These are phyloP conservation scores for Paramecium sonneborni DNA, from an alignment of 73 alveolate genomes.

Conservation along the genomic window DNA sequence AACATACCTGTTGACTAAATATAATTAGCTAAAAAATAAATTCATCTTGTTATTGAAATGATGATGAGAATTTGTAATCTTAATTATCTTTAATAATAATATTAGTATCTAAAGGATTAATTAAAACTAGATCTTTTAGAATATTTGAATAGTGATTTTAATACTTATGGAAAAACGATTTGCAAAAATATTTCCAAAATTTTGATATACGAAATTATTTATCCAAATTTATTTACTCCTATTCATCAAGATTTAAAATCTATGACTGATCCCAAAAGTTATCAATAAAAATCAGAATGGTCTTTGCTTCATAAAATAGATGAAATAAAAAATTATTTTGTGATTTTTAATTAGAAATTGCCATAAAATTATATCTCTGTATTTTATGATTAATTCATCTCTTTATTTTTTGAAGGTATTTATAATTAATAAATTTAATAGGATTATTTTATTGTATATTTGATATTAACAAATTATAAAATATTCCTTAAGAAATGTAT, in stretches of 20 bases:
- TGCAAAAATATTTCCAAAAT: neutral
- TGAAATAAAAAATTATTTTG: neutral
- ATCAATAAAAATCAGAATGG: neutral
- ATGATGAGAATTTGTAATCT: neutral
- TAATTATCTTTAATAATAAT: neutral
- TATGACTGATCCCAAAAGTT: neutral
- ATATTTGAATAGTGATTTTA: neutral
- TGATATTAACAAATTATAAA: neutral
- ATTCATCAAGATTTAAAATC: neutral
- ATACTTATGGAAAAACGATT: neutral
- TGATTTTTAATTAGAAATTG: neutral
- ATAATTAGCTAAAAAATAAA: neutral
- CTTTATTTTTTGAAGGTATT: neutral
- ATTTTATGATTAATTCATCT: neutral
- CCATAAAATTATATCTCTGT: neutral
- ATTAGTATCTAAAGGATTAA: neutral
- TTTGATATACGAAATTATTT: neutral
- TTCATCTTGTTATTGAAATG: neutral
- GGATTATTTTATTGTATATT: neutral
- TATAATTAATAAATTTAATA: neutral
- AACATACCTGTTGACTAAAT: neutral
- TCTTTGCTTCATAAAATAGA: neutral
- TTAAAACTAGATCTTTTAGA: neutral
- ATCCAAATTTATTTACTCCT: neutral
- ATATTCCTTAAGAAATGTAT: neutral